Evolutionary conservation across 139 green algal species (phyloP).

Genomic region (Asterochloris sp.): DNA sequence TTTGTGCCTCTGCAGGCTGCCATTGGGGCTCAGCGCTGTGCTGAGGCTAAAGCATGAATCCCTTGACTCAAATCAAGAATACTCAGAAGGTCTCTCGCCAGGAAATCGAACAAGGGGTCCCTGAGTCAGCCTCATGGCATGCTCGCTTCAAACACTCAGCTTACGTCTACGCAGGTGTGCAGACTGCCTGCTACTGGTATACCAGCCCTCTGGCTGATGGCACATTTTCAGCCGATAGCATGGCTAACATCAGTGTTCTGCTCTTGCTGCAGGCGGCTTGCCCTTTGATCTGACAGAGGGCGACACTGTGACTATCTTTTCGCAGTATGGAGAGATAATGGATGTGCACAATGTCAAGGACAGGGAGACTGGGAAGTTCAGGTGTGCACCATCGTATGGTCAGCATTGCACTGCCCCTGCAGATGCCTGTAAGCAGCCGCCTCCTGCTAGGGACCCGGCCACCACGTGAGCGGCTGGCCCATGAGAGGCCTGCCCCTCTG

Average conservation of each 20-base stretch:
- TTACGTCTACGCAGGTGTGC: slow-evolving; percentile 58
- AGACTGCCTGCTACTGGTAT: too few relatives aligned
- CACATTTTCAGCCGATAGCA: too few relatives aligned
- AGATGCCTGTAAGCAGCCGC: not conserved
- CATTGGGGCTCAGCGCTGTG: too few relatives aligned
- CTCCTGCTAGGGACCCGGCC: too few relatives aligned
- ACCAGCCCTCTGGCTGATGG: too few relatives aligned
- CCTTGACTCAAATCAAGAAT: slow-evolving; percentile 95
- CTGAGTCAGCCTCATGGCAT: slow-evolving; percentile 91
- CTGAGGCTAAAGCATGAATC: slow-evolving; percentile 55
- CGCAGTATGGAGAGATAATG: slow-evolving; percentile 96
- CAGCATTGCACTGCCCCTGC: not conserved
- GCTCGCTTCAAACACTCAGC: slow-evolving; percentile 87
- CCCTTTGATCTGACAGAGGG: slow-evolving; percentile 91
- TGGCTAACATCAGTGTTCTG: slow-evolving; percentile 36
- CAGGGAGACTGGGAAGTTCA: slow-evolving; percentile 36
- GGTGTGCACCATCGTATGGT: not conserved
- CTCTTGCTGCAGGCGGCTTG: slow-evolving; percentile 62
- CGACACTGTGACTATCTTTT: slow-evolving; percentile 95
- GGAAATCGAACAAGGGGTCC: slow-evolving; percentile 74
- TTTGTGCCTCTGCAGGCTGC: too few relatives aligned
- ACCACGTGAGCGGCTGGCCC: too few relatives aligned
- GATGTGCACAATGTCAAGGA: slow-evolving; percentile 87
- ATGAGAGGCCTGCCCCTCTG: too few relatives aligned
- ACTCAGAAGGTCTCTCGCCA: slow-evolving; percentile 73